Evolutionary conservation across 495 filamentous ascomycete genomes (phyloP).

Genomic region (Aspergillus conjunctus): DNA sequence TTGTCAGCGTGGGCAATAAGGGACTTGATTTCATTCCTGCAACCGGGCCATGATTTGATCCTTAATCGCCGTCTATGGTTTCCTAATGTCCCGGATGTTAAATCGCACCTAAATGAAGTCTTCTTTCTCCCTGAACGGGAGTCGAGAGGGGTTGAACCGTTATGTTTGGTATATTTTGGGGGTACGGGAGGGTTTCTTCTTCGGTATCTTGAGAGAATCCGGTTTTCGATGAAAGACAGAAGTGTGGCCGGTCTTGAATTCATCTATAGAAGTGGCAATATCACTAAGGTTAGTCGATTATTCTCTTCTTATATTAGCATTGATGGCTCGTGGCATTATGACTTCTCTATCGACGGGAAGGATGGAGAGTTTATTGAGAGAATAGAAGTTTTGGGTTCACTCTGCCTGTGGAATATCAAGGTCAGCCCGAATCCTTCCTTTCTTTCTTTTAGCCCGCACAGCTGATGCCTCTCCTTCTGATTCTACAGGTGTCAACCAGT

Average conservation of each 20-base stretch:
- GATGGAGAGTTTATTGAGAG: not conserved
- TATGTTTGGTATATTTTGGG: not conserved
- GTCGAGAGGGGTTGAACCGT: not conserved
- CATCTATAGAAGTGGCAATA: not conserved
- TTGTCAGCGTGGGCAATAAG: not conserved
- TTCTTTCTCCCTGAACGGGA: not conserved
- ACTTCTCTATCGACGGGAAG: not conserved
- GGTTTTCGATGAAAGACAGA: not conserved
- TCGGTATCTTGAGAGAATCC: not conserved
- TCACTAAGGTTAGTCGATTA: not conserved
- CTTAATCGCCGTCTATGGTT: not conserved
- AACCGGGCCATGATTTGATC: not conserved
- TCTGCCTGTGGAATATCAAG: not conserved
- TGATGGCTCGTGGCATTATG: not conserved
- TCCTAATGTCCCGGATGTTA: not conserved
- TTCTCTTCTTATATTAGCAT: not conserved
- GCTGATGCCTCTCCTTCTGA: not conserved
- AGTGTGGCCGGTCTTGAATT: not conserved
- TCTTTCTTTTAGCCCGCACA: not conserved
- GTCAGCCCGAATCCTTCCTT: not conserved
- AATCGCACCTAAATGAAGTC: not conserved
- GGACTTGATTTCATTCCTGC: not conserved
- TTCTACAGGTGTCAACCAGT: not conserved
- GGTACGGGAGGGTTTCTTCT: not conserved
- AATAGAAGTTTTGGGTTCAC: conserved; percentile 1